Evolutionary conservation across 306 rosid genomes (phyloP).

Genomic region (Rubus idaeus): DNA sequence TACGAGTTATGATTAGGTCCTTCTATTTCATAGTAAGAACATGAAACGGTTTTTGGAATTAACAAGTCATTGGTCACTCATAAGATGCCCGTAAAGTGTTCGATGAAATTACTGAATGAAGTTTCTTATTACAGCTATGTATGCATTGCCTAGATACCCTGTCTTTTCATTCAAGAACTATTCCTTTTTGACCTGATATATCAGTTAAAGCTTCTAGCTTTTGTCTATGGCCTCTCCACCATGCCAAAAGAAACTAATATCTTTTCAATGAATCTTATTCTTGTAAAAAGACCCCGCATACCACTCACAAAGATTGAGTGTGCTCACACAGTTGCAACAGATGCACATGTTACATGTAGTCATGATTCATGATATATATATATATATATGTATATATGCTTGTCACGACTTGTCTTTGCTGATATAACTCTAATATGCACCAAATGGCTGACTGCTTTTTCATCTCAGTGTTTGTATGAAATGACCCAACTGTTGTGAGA

Average conservation of each 20-base stretch:
- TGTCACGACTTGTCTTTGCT: slow-evolving; percentile 18
- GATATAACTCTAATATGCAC: not conserved
- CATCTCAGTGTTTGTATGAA: not conserved
- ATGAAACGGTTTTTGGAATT: not conserved
- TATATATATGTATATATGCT: not conserved
- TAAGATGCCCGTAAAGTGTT: not conserved
- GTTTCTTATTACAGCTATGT: slow-evolving; percentile 36
- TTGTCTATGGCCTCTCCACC: slow-evolving; percentile 74
- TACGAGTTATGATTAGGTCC: not conserved
- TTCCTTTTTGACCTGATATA: slow-evolving; percentile 34
- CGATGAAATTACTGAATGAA: slow-evolving; percentile 2
- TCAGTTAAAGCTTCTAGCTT: slow-evolving; percentile 46
- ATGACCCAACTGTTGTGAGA: not conserved
- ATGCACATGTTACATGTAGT: slow-evolving; percentile 14
- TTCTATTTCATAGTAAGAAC: not conserved
- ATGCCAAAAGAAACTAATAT: slow-evolving; percentile 46
- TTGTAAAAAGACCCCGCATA: slow-evolving; percentile 48
- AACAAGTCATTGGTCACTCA: slow-evolving; percentile 10
- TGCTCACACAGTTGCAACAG: slow-evolving; percentile 8
- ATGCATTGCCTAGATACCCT: slow-evolving; percentile 39
- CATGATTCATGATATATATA: slow-evolving; percentile 3
- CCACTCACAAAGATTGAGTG: slow-evolving; percentile 44
- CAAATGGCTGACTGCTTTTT: slow-evolving; percentile 16
- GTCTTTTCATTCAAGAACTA: slow-evolving; percentile 47
- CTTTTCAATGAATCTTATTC: slow-evolving; percentile 67